Evolutionary conservation across 305 asterid genomes (phyloP), one percentile per base, ranked within the genome.

Genomic region (Striga hermonthica): DNA sequence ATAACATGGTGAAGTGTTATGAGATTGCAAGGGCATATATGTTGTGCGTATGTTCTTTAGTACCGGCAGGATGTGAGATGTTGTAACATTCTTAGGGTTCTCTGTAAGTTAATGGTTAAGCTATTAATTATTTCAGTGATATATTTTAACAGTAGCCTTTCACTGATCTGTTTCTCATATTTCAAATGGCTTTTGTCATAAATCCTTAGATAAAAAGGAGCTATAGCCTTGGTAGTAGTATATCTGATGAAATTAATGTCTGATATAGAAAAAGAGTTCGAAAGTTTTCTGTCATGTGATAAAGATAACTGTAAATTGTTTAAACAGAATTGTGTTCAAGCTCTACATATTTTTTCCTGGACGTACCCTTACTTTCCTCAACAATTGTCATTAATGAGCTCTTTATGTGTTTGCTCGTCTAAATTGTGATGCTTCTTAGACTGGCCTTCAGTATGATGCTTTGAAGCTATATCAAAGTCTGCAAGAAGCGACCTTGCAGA

Each of bases 401-500:
- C 22, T 49, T 6, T 35, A 11, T 13, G 28, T 57, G 5, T 50
- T 40, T 53, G 53, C 49, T 53, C 53, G 4, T 47, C 57, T n/a
- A 41, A 38, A n/a, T 36, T 39, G 10, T 14, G 38, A 38, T 54
- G 6, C 34, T 50, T 48, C 38, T 4, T 49, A 65, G 7, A 9
- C 15, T 37, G 16, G 52, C 53, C 61, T 48, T 48, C 16, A 38
- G 14, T 22, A 34, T 60, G 43, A 60, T 41, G 28, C 41, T 53
- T 56, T 12, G 7, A 7, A 34, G 16, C 4, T 12, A n/a, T n/a
- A 41, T 13, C 50, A 45, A 35, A 5, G 12, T n/a, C n/a, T n/a
- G n/a, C n/a, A 52, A 41, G 64, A 56, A 69, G 60, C 22, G 55
- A 50, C 41, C 57, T 44, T 35, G 4, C 13, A 3, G 5, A 11